phyloP scores from a whole-genome alignment of 1,139 yeast genomes.

The Geotrichum europaeum region DNA sequence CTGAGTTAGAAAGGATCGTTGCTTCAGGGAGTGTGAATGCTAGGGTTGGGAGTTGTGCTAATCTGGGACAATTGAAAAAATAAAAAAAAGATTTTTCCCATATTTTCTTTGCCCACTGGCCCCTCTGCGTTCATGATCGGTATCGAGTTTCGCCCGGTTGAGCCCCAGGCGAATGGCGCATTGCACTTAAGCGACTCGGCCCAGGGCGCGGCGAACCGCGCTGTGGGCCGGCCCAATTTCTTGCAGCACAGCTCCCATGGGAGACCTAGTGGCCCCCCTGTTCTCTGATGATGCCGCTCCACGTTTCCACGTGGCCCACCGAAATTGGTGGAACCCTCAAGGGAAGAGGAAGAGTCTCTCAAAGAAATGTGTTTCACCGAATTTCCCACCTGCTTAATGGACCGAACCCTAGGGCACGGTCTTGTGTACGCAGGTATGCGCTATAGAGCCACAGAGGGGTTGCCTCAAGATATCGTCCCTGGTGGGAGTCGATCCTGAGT shows the following conservation, averaged over 20 bases:
- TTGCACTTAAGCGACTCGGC: slow-evolving; percentile 60
- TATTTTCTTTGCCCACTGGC: not conserved
- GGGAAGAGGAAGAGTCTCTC: slow-evolving; percentile 38
- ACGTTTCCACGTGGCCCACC: slow-evolving; percentile 56
- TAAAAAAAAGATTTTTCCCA: not conserved
- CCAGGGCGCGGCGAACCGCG: not conserved
- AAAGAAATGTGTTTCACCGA: slow-evolving; percentile 71
- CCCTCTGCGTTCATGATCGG: slow-evolving; percentile 56
- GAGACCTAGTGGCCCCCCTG: slow-evolving; percentile 23
- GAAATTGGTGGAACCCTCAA: slow-evolving; percentile 40
- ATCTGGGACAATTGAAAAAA: not conserved
- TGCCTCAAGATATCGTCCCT: not conserved
- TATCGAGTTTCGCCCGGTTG: slow-evolving; percentile 51
- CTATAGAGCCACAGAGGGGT: slow-evolving; percentile 34
- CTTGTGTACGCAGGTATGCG: slow-evolving; percentile 62
- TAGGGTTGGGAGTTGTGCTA: not conserved
- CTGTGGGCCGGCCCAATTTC: slow-evolving; percentile 50
- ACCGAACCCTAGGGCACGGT: slow-evolving; percentile 21
- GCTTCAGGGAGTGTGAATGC: not conserved
- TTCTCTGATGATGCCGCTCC: slow-evolving; percentile 72
- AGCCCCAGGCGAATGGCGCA: slow-evolving; percentile 48
- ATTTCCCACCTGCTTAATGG: slow-evolving; percentile 65
- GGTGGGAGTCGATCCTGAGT: not conserved
- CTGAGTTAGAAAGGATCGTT: not conserved
- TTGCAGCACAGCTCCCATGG: slow-evolving; percentile 68